phyloP scores from a whole-genome alignment of 2,329 filamentous ascomycete genomes.

The Lasiodiplodia hormozganensis region DNA sequence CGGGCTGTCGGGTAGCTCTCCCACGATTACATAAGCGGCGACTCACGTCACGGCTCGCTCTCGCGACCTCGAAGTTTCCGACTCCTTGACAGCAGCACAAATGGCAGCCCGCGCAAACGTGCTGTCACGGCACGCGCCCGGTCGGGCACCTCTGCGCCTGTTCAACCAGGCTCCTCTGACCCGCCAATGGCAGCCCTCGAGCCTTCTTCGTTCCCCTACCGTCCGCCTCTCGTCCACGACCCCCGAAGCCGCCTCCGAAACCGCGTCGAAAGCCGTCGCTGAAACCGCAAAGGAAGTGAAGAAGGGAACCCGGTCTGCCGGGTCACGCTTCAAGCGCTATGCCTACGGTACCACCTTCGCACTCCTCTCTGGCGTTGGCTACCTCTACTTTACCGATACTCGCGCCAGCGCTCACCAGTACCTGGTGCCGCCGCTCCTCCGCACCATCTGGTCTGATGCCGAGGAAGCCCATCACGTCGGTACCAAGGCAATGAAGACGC shows the following conservation, averaged over 20 bases:
- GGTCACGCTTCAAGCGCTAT: conserved; percentile 57
- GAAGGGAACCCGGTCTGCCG: conserved; percentile 45
- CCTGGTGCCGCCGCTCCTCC: conserved; percentile 66
- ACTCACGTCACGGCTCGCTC: neutral
- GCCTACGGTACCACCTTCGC: conserved; percentile 62
- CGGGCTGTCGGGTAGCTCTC: neutral
- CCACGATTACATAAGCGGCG: conserved; percentile 4
- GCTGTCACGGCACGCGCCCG: conserved; percentile 16
- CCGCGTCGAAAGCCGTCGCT: conserved; percentile 22
- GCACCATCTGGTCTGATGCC: conserved; percentile 73
- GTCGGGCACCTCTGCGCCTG: conserved; percentile 15
- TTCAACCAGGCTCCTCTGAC: neutral
- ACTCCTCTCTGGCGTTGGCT: conserved; percentile 54
- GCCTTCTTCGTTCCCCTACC: neutral
- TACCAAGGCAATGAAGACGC: conserved; percentile 71
- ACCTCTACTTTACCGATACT: conserved; percentile 61
- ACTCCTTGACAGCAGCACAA: conserved; percentile 12
- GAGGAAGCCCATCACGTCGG: conserved; percentile 92
- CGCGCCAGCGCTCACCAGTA: conserved; percentile 61
- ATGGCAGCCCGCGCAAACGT: conserved; percentile 25
- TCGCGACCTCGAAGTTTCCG: neutral
- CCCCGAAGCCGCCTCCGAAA: conserved; percentile 10
- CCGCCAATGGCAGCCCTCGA: conserved; percentile 20
- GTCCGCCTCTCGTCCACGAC: conserved; percentile 14
- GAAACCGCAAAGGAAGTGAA: conserved; percentile 36